Conservation (phyloP, 108 stramenopile genomes). For the Stephanodiscus triporus region DNA sequence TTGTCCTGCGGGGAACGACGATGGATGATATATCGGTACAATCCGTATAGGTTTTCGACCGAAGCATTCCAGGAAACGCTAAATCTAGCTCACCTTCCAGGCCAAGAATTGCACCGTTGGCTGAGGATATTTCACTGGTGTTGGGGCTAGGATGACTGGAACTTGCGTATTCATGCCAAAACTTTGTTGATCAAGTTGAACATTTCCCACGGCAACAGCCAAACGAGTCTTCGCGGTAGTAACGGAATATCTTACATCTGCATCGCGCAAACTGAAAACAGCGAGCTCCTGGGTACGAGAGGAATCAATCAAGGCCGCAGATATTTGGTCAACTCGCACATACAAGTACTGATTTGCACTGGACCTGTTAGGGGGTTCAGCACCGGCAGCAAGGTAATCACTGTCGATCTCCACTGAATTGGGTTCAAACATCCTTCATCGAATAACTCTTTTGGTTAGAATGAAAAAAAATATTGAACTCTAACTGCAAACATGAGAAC, state of each 20-base stretch:
- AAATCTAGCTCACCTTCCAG: too few relatives aligned
- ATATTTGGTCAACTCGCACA: constrained; percentile 60
- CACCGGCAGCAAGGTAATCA: constrained; percentile 14
- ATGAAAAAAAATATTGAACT: not conserved
- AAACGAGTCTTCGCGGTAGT: constrained; percentile 73
- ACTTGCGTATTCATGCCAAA: constrained; percentile 50
- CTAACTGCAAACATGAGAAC: not conserved
- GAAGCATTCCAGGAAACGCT: too few relatives aligned
- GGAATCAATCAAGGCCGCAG: constrained; percentile 78
- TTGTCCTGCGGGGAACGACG: too few relatives aligned
- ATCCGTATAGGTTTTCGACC: too few relatives aligned
- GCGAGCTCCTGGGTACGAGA: constrained; percentile 66
- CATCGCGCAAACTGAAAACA: constrained; percentile 59
- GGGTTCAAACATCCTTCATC: constrained; percentile 26
- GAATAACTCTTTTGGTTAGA: not conserved
- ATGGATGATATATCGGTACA: too few relatives aligned
- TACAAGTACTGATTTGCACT: constrained; percentile 64
- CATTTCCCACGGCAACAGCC: constrained; percentile 66
- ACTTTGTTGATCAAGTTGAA: constrained; percentile 83
- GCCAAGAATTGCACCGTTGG: constrained; percentile 80
- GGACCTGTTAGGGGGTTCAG: constrained; percentile 6
- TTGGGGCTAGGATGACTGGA: constrained; percentile 79
- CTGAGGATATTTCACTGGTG: constrained; percentile 60
- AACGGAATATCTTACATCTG: constrained; percentile 72
- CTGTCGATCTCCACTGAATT: constrained; percentile 15